Evolutionary conservation across 805 yeast species (phyloP), one percentile per base, ranked within the genome.

Genomic region (Cyberlindnera meyerae): DNA sequence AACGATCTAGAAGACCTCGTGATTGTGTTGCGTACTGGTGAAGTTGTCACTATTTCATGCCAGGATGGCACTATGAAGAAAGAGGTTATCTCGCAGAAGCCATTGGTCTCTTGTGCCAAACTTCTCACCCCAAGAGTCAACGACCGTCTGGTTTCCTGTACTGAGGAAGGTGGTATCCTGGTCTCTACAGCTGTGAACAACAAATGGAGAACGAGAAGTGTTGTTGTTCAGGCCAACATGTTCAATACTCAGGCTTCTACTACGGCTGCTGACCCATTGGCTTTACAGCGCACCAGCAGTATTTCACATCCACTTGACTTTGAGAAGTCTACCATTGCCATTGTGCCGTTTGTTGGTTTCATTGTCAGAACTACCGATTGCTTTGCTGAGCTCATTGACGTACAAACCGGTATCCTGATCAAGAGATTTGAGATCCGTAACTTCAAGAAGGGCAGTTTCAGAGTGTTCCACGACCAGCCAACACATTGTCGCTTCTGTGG

Each of bases 401-500:
- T 81, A 25, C 88, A 80, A 53, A 77, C 89, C 0, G 95, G 95
- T 6, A 76, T 79, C 0, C 60, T 83, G 26, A 63, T 87, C 36
- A 76, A 75, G 44, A 71, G 66, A 28, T 72, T 85, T 48, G 60
- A 67, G 20, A 73, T 87, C 31, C 84, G 81, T 0, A 71, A 71
- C 25, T 79, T 77, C 62, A 76, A 75, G 27, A 45, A 37, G 3
- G 72, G 72, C 2, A 55, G 82, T 0, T 71, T 87, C 43, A 65
- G 69, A 39, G 93, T 83, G 1, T 76, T 85, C 44, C 95, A 87
- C 54, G 80, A 83, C 29, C 87, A 81, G 47, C 94, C 95, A 6
- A 78, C 87, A 1, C 95, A 87, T 61, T 87, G 96, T 61, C 71
- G 82, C 31, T 87, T 87, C 60, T 87, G 96, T 65, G 96, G 96